A percentile compares a stretch with the other conserved stretches of the same genome.
Evolutionary conservation across 176 grass and related monocot species (phyloP).

Genomic region (Leersia perrieri): DNA sequence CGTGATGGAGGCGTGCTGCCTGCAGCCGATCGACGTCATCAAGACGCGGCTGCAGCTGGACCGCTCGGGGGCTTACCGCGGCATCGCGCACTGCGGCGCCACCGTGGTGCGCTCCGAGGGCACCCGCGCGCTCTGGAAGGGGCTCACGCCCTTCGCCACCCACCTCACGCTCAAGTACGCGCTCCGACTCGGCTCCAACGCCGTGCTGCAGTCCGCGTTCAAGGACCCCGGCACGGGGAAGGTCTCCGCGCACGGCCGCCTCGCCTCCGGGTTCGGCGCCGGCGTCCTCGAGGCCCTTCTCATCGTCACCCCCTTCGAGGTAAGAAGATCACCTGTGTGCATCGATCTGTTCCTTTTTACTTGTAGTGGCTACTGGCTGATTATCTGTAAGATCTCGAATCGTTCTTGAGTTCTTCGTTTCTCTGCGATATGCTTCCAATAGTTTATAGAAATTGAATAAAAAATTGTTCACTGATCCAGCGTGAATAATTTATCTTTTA

Average conservation of each 20-base stretch:
- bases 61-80: slow-evolving; percentile 58
- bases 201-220: slow-evolving; percentile 87
- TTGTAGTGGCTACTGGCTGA: no score
- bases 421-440: background rate
- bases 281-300: slow-evolving; percentile 92
- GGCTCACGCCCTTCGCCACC: slow-evolving; percentile 95
- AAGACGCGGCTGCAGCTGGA: slow-evolving; percentile 97
- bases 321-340: slow-evolving; percentile 23
- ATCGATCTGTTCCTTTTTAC: background rate
- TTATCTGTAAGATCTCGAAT: background rate
- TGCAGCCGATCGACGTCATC: slow-evolving; percentile 97
- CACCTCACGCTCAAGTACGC: slow-evolving; percentile 99
- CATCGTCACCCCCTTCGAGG: slow-evolving; percentile 99
- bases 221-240: slow-evolving; percentile 69
- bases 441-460: background rate
- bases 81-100: slow-evolving; percentile 78
- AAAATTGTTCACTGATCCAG: background rate
- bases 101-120: slow-evolving; percentile 76
- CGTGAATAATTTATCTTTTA: background rate
- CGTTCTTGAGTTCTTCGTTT: background rate
- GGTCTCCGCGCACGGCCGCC: slow-evolving; percentile 61
- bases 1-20: slow-evolving; percentile 90
- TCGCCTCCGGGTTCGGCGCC: slow-evolving; percentile 80
- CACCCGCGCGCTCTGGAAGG: slow-evolving; percentile 89
- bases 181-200: slow-evolving; percentile 90